Evolutionary conservation across 2,329 filamentous ascomycete species (phyloP).

Genomic region (Ophiostoma novo-ulmi): DNA sequence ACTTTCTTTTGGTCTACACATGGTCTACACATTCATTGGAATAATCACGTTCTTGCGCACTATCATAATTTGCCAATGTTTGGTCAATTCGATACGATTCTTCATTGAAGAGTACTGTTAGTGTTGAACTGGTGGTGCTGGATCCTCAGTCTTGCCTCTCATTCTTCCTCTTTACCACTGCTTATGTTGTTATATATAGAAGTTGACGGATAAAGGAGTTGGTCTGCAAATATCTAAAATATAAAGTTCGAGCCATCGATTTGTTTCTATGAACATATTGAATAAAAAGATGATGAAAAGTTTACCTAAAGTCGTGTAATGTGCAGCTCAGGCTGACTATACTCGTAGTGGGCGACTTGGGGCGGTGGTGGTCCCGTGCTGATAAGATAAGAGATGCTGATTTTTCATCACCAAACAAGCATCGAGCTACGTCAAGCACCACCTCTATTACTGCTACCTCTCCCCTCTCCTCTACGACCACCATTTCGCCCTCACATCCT

Average conservation of each 20-base stretch:
- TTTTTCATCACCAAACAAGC: conserved; percentile 22
- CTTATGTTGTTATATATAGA: background rate
- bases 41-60: background rate
- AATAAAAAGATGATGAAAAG: background rate
- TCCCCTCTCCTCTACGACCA: background rate
- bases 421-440: conserved; percentile 13
- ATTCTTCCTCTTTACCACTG: background rate
- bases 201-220: background rate
- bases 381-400: conserved; percentile 27
- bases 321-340: background rate
- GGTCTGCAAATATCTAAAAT: background rate
- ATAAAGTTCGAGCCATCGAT: background rate
- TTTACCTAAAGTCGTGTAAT: background rate
- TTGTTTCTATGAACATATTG: background rate
- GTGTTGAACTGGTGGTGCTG: background rate
- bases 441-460: background rate
- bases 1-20: background rate
- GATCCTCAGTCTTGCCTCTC: background rate
- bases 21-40: background rate
- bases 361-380: conserved; percentile 20
- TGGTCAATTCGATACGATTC: background rate
- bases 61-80: background rate
- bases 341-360: background rate
- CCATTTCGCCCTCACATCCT: background rate
- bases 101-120: background rate